phyloP scores from a whole-genome alignment of 2,329 filamentous ascomycete species.

The Xylaria sp. region DNA sequence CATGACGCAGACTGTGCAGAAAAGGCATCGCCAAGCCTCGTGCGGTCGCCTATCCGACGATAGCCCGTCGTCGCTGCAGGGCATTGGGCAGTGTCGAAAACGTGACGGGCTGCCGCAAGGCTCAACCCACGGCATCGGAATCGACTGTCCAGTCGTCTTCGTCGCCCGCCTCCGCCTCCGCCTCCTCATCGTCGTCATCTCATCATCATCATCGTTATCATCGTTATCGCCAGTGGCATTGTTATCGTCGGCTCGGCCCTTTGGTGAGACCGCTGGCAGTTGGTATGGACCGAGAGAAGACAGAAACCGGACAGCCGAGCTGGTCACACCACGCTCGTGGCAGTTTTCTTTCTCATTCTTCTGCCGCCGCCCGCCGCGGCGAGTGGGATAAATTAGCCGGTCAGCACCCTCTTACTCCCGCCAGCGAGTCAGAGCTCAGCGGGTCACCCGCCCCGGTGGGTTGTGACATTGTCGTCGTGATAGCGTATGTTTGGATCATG shows the following conservation, averaged over 20 bases:
- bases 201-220: background rate
- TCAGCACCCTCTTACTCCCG: conserved; percentile 27
- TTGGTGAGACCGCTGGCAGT: background rate
- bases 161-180: background rate
- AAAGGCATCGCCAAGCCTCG: conserved; percentile 45
- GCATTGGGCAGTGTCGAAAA: conserved; percentile 35
- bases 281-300: background rate
- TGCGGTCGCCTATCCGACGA: conserved; percentile 40
- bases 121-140: conserved; percentile 35
- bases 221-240: background rate
- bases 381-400: conserved; percentile 31
- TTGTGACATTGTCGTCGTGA: conserved; percentile 32
- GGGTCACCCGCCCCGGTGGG: conserved; percentile 31
- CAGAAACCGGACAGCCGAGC: background rate
- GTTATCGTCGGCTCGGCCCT: conserved; percentile 8
- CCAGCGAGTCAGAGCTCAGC: conserved; percentile 33
- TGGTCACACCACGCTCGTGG: conserved; percentile 15
- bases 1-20: conserved; percentile 49
- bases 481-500: conserved; percentile 22
- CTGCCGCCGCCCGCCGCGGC: conserved; percentile 30
- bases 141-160: conserved; percentile 19
- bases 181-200: conserved; percentile 10
- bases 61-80: conserved; percentile 38
- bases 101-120: conserved; percentile 35
- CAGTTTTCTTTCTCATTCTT: conserved; percentile 9